Conservation (phyloP, 129 eudicot species). For the Tanacetum coccineum region DNA sequence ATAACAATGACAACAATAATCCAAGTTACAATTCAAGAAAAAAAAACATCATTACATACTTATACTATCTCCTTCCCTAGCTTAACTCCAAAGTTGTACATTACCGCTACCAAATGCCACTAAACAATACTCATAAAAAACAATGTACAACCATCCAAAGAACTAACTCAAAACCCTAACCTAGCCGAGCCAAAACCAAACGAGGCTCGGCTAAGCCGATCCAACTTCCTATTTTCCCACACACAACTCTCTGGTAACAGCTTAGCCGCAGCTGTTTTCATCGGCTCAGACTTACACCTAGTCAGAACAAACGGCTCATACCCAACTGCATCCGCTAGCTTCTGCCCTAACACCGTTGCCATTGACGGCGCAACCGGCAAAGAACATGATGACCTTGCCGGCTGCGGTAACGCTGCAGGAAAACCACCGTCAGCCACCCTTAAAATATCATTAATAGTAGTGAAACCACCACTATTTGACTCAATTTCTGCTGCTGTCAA, state of each 20-base stretch:
- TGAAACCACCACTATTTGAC: conserved; percentile 10
- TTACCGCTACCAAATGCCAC: conserved; percentile 12
- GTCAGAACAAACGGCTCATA: conserved; percentile 90
- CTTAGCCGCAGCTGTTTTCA: conserved; percentile 76
- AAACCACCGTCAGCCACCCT: conserved; percentile 21
- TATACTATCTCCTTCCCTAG: conserved; percentile 22
- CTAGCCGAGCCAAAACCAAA: conserved; percentile 65
- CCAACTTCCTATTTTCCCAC: conserved; percentile 74
- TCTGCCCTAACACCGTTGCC: conserved; percentile 76
- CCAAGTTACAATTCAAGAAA: conserved; percentile 20
- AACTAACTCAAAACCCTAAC: conserved; percentile 58
- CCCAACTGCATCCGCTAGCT: conserved; percentile 58
- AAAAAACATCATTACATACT: conserved; percentile 26
- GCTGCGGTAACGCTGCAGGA: conserved; percentile 34
- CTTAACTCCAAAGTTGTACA: conserved; percentile 5
- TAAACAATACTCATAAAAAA: conserved; percentile 6
- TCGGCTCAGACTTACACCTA: conserved; percentile 96
- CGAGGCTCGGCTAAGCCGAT: conserved; percentile 56
- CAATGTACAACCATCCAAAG: conserved; percentile 36
- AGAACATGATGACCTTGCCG: conserved; percentile 68
- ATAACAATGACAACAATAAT: conserved; percentile 22
- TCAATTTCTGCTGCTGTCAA: conserved; percentile 22
- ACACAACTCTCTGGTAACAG: conserved; percentile 62
- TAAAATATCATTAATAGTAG: conserved; percentile 7
- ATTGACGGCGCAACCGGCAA: conserved; percentile 48